Evolutionary conservation across 2,329 filamentous ascomycete genomes (phyloP).

Genomic region (Simplicillium sp.): DNA sequence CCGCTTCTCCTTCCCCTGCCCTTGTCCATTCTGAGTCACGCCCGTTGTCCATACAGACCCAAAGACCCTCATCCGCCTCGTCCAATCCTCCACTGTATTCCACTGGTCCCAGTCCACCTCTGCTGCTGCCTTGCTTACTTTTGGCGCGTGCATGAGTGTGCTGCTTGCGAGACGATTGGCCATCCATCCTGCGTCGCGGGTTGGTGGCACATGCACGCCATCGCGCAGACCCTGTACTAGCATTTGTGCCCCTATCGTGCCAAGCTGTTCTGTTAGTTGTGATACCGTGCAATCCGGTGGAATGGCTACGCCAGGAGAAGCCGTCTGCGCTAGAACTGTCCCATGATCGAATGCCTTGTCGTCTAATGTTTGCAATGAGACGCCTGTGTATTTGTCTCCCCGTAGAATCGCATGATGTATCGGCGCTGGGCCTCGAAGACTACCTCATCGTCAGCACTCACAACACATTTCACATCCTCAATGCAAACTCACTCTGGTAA

Average conservation of each 20-base stretch:
- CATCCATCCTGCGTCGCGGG: constrained; percentile 25
- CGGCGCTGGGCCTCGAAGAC: constrained; percentile 76
- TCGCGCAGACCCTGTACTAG: constrained; percentile 56
- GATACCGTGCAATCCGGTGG: constrained; percentile 31
- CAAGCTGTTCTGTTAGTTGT: constrained; percentile 39
- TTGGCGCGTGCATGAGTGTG: constrained; percentile 50
- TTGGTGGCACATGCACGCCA: constrained; percentile 55
- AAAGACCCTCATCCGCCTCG: constrained; percentile 47
- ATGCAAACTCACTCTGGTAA: constrained; percentile 61
- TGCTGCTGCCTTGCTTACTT: constrained; percentile 57
- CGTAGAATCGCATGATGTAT: constrained; percentile 74
- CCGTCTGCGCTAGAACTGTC: constrained; percentile 61
- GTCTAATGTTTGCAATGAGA: constrained; percentile 83
- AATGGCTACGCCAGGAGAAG: constrained; percentile 44
- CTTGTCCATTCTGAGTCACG: constrained; percentile 9
- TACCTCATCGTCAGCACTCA: constrained; percentile 17
- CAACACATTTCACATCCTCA: neutral
- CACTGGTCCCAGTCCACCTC: constrained; percentile 51
- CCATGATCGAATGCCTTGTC: constrained; percentile 70
- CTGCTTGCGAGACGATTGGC: constrained; percentile 9
- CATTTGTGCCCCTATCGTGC: constrained; percentile 57
- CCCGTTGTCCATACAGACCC: constrained; percentile 55
- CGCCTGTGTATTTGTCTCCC: constrained; percentile 52
- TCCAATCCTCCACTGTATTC: constrained; percentile 39
- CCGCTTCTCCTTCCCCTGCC: constrained; percentile 18